Evolutionary conservation across 2,329 filamentous ascomycete genomes (phyloP).

Genomic region (Graphilbum sp.): DNA sequence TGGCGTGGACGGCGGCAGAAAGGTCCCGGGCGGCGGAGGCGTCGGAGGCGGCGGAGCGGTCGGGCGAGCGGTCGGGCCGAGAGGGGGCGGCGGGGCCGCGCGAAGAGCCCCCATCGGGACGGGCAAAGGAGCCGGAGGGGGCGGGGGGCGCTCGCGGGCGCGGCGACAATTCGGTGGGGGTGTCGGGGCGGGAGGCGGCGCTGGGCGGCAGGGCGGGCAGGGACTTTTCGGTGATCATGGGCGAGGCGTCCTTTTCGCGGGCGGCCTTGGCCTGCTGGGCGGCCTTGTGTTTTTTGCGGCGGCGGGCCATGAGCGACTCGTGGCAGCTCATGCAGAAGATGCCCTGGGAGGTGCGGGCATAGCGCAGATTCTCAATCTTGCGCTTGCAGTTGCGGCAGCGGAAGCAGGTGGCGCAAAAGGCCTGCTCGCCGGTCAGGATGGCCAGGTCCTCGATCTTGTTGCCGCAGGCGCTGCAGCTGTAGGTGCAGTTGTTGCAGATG

Average conservation of each 20-base stretch:
- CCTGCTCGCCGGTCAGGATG: conserved; percentile 93
- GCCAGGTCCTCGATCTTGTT: conserved; percentile 98
- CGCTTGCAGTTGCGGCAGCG: conserved; percentile 95
- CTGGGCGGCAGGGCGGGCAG: conserved; percentile 77
- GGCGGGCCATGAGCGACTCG: conserved; percentile 84
- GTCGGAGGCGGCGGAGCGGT: conserved; percentile 25
- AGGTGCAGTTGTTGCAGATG: conserved; percentile 98
- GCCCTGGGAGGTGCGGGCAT: conserved; percentile 91
- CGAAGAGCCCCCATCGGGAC: conserved; percentile 15
- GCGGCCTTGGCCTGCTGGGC: conserved; percentile 41
- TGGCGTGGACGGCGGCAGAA: not conserved
- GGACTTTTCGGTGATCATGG: conserved; percentile 74
- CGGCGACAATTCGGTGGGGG: conserved; percentile 53
- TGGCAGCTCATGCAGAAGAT: conserved; percentile 99
- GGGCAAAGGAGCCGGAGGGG: conserved; percentile 34
- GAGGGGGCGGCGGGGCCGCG: conserved; percentile 32
- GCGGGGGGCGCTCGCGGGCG: conserved; percentile 35
- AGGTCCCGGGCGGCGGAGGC: not conserved
- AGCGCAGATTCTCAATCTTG: conserved; percentile 95
- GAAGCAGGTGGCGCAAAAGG: conserved; percentile 95
- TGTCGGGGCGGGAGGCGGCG: conserved; percentile 47
- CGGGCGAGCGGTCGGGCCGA: conserved; percentile 35
- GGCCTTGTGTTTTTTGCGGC: conserved; percentile 71
- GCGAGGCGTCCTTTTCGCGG: conserved; percentile 45
- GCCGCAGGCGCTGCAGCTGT: conserved; percentile 90